phyloP scores from a whole-genome alignment of 2,329 filamentous ascomycete species.

The Nemania sp. region DNA sequence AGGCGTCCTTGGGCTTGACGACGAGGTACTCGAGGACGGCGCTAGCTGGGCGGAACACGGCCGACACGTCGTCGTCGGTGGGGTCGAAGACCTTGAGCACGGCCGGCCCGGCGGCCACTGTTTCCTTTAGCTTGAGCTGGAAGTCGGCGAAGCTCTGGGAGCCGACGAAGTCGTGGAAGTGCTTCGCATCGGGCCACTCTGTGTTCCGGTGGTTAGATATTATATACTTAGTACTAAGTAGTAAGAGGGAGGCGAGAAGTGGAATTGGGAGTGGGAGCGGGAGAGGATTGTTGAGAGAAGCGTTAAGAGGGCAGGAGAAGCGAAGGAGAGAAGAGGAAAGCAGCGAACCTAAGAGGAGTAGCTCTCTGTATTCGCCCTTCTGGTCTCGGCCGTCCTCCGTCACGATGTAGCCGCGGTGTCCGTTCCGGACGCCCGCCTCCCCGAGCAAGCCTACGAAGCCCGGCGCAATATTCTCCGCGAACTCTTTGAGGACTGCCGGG shows the following conservation, averaged over 20 bases:
- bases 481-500: conserved; percentile 4
- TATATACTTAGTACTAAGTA: too few relatives aligned
- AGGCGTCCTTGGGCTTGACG: conserved; percentile 15
- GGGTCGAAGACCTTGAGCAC: conserved; percentile 10
- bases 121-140: background rate
- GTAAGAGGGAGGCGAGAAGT: too few relatives aligned
- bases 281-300: background rate
- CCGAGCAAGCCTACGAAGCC: background rate
- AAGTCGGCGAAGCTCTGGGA: conserved; percentile 1
- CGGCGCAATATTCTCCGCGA: background rate
- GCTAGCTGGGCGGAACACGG: background rate
- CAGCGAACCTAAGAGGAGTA: conserved; percentile 12
- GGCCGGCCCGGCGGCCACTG: background rate
- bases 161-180: conserved; percentile 13
- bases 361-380: conserved; percentile 3
- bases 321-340: background rate
- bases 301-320: background rate
- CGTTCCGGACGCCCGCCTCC: background rate
- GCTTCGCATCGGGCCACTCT: conserved; percentile 9
- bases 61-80: background rate
- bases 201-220: background rate
- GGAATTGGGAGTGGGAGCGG: too few relatives aligned
- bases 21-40: conserved; percentile 19
- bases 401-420: conserved; percentile 6
- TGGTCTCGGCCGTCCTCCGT: conserved; percentile 17